Percentiles rank a stretch among this genome's conserved stretches.
Conservation (phyloP, 2,329 filamentous ascomycete species). For the Coniella vitis region DNA sequence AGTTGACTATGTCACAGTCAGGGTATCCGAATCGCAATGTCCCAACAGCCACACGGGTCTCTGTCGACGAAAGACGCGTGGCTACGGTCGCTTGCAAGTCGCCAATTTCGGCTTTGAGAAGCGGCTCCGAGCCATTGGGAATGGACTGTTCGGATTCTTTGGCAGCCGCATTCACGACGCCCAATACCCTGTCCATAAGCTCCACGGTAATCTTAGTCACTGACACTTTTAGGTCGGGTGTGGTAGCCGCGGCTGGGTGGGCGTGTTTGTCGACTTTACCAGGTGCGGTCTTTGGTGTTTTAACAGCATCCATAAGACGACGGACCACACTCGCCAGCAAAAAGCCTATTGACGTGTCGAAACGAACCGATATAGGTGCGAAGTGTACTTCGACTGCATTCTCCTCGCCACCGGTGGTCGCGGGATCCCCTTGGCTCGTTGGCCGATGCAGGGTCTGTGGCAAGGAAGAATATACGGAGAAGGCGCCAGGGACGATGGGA, state of each 20-base stretch:
- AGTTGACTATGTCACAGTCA: constrained; percentile 56
- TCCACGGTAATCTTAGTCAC: constrained; percentile 45
- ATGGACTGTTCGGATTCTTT: constrained; percentile 31
- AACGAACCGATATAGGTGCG: constrained; percentile 46
- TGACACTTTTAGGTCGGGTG: constrained; percentile 37
- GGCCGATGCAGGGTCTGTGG: constrained; percentile 9
- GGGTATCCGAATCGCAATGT: constrained; percentile 58
- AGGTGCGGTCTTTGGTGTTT: constrained; percentile 14
- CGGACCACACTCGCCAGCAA: constrained; percentile 44
- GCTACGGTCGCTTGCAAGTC: constrained; percentile 32
- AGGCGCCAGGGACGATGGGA: constrained; percentile 51
- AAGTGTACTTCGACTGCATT: constrained; percentile 41
- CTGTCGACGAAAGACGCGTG: constrained; percentile 21
- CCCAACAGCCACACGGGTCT: constrained; percentile 41
- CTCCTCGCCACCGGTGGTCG: constrained; percentile 21
- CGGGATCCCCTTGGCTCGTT: constrained; percentile 8
- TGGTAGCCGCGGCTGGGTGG: constrained; percentile 15
- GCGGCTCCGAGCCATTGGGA: constrained; percentile 40
- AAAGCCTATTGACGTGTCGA: constrained; percentile 51
- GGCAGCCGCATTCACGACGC: constrained; percentile 39
- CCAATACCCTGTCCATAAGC: constrained; percentile 48
- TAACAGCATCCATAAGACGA: constrained; percentile 41
- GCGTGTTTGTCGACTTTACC: constrained; percentile 13
- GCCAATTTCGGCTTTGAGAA: constrained; percentile 44
- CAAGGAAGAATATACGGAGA: constrained; percentile 40